These are phyloP conservation scores for Xanthoconium separans DNA, from an alignment of 1,284 basidiomycete species.

Conservation along the genomic window DNA sequence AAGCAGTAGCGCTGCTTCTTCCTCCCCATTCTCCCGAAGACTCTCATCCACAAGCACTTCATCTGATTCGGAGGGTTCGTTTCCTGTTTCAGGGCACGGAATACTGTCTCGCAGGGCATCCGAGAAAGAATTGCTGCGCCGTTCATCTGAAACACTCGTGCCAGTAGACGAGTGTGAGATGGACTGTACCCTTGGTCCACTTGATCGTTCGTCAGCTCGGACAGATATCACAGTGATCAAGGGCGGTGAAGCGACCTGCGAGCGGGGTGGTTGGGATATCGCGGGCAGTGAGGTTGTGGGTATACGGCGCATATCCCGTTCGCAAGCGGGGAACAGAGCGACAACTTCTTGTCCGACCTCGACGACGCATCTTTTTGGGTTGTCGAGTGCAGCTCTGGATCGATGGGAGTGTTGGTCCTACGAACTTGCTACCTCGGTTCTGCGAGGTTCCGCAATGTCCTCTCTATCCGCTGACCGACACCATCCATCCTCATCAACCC, in stretches of 20 bases:
- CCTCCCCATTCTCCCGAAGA: conserved; percentile 48
- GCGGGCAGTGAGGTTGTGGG: conserved; percentile 56
- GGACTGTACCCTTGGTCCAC: conserved; percentile 37
- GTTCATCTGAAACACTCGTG: conserved; percentile 52
- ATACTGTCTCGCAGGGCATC: conserved; percentile 68
- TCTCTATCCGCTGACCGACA: conserved; percentile 37
- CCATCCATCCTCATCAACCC: conserved; percentile 12
- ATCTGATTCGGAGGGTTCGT: conserved; percentile 50
- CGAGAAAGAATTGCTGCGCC: conserved; percentile 58
- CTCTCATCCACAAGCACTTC: conserved; percentile 37
- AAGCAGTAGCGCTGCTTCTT: conserved; percentile 55
- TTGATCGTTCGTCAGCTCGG: conserved; percentile 45
- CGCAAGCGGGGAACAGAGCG: conserved; percentile 36
- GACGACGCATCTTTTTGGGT: conserved; percentile 38
- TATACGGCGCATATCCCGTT: conserved; percentile 59
- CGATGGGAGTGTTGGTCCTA: conserved; percentile 81
- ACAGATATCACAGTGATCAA: conserved; percentile 52
- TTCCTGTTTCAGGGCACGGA: conserved; percentile 77
- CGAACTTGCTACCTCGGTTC: conserved; percentile 49
- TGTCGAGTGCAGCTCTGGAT: conserved; percentile 63
- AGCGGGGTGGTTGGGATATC: conserved; percentile 75
- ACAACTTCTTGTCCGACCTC: conserved; percentile 13
- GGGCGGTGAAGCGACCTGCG: conserved; percentile 59
- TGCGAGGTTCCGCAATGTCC: conserved; percentile 53
- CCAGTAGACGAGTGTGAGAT: conserved; percentile 50